These are phyloP conservation scores for Sphagnurus paluster DNA, from an alignment of 1,284 basidiomycete genomes.

Conservation along the genomic window DNA sequence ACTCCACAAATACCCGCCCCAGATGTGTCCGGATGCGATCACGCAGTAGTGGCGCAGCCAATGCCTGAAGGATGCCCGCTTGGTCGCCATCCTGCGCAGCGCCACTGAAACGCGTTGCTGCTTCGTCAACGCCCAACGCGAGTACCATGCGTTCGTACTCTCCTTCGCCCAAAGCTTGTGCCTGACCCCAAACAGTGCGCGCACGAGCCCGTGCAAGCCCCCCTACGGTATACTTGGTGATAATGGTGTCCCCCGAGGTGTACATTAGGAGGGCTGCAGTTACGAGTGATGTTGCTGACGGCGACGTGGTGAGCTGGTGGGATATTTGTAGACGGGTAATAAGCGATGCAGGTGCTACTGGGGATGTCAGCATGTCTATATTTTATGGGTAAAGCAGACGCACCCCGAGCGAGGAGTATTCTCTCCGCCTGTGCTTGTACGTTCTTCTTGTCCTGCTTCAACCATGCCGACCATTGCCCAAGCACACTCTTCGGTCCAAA, in stretches of 20 bases:
- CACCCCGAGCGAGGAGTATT: too few species aligned
- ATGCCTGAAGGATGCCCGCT: conserved; percentile 29
- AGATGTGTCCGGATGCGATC: conserved; percentile 52
- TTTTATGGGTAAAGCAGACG: too few species aligned
- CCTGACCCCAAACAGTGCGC: conserved; percentile 42
- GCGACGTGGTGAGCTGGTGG: conserved; percentile 44
- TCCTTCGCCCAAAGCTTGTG: conserved; percentile 14
- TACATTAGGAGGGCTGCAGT: conserved; percentile 58
- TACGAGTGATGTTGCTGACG: too few species aligned
- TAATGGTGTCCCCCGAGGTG: conserved; percentile 16
- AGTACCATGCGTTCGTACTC: conserved; percentile 56
- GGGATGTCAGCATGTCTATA: not conserved
- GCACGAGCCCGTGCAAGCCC: conserved; percentile 32
- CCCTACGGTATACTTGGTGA: conserved; percentile 23
- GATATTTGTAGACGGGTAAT: conserved; percentile 50
- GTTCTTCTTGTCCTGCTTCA: conserved; percentile 11
- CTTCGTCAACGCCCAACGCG: conserved; percentile 49
- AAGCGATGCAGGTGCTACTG: conserved; percentile 13
- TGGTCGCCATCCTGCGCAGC: not conserved
- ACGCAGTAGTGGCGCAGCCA: conserved; percentile 49
- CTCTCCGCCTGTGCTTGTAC: too few species aligned
- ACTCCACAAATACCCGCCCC: conserved; percentile 50
- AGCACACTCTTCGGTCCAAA: not conserved
- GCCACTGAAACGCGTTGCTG: conserved; percentile 37
- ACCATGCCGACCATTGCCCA: not conserved